Percentiles rank a stretch among this genome's conserved stretches.
Evolutionary conservation across 306 rosid genomes (phyloP).

Genomic region (Sicyos baderoa): DNA sequence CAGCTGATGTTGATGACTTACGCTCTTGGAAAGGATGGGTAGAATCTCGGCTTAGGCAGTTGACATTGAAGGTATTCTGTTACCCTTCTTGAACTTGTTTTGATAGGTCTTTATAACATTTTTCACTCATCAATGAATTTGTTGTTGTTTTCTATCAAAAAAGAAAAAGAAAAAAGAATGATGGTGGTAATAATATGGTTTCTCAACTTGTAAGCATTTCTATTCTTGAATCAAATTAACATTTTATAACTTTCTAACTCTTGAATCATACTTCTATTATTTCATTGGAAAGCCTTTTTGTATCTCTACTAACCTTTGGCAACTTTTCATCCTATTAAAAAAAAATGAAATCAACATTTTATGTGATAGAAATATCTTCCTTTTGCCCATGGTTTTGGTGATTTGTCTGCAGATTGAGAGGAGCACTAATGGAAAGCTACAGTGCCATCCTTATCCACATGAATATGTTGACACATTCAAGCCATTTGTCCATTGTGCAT

Average conservation of each 20-base stretch:
- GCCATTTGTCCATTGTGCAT: slow-evolving; percentile 78
- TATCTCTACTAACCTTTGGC: too few species aligned
- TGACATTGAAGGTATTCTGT: slow-evolving; percentile 60
- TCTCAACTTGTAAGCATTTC: neutral
- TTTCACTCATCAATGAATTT: too few species aligned
- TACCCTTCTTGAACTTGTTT: too few species aligned
- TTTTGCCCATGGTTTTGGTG: too few species aligned
- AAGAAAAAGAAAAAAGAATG: neutral
- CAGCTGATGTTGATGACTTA: slow-evolving; percentile 68
- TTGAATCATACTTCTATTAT: too few species aligned
- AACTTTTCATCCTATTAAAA: neutral
- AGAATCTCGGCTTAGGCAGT: slow-evolving; percentile 82
- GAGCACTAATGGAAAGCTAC: slow-evolving; percentile 79
- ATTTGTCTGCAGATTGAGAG: slow-evolving; percentile 68
- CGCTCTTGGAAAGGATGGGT: slow-evolving; percentile 97
- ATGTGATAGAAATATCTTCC: too few species aligned
- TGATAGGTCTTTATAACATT: too few species aligned
- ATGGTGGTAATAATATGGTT: neutral
- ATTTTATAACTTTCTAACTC: too few species aligned
- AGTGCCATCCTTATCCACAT: slow-evolving; percentile 93
- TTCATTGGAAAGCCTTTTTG: too few species aligned
- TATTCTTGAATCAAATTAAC: too few species aligned
- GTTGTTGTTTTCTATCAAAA: too few species aligned
- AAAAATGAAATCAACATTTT: too few species aligned
- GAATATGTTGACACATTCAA: slow-evolving; percentile 67